phyloP scores from a whole-genome alignment of 1,139 yeast species.

The Suhomyces ambrosiae region DNA sequence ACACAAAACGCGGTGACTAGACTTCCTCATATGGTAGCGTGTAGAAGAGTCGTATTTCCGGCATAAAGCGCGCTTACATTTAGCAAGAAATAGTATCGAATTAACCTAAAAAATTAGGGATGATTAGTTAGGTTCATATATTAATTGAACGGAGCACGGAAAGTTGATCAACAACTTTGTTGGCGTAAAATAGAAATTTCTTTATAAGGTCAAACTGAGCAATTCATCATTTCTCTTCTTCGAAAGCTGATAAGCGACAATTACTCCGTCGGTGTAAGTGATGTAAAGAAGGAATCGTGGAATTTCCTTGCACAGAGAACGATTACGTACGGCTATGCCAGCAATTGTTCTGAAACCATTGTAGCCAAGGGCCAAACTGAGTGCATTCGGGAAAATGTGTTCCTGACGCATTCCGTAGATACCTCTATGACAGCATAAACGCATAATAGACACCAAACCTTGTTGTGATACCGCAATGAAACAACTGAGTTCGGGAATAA shows the following conservation, averaged over 20 bases:
- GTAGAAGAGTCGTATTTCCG: not conserved
- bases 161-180: too few species aligned
- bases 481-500: conserved; percentile 58
- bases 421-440: conserved; percentile 60
- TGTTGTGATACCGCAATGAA: conserved; percentile 58
- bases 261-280: conserved; percentile 37
- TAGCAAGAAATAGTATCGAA: not conserved
- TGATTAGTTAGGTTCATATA: too few species aligned
- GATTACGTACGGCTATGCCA: conserved; percentile 33
- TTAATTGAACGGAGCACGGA: not conserved
- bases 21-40: conserved; percentile 1
- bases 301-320: conserved; percentile 17
- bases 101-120: too few species aligned
- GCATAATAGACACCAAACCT: conserved; percentile 58
- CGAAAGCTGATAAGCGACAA: conserved; percentile 26
- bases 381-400: conserved; percentile 50
- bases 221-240: conserved; percentile 2
- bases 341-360: conserved; percentile 36
- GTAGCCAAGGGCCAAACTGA: conserved; percentile 28
- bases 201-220: not conserved
- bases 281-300: conserved; percentile 33
- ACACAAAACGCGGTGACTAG: conserved; percentile 14
- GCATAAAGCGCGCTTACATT: not conserved
- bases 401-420: conserved; percentile 65
- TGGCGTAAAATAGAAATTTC: too few species aligned